phyloP scores from a whole-genome alignment of 345 rosid species.

The Trapa bicornis region DNA sequence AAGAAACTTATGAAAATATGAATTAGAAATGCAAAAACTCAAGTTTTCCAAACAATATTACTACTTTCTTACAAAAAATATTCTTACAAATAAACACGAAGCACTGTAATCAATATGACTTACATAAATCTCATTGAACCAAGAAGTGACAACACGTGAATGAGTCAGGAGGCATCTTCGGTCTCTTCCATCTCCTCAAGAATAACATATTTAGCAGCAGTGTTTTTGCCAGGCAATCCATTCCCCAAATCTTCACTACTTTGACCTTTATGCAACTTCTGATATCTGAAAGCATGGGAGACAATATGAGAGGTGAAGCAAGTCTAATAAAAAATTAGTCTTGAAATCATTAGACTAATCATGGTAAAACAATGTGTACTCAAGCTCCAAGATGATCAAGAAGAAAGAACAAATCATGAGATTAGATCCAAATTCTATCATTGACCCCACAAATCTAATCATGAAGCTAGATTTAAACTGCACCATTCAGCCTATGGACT shows the following conservation, averaged over 20 bases:
- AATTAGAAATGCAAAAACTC: not conserved
- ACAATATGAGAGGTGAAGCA: not conserved
- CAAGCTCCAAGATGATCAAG: not conserved
- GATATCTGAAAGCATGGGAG: slow-evolving; percentile 35
- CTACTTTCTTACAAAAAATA: not conserved
- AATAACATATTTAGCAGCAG: slow-evolving; percentile 64
- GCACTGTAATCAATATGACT: not conserved
- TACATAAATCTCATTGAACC: not conserved
- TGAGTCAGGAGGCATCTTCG: slow-evolving; percentile 31
- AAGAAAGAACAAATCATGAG: not conserved
- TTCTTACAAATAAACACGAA: not conserved
- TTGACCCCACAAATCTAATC: not conserved
- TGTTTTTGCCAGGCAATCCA: slow-evolving; percentile 15
- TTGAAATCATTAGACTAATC: not conserved
- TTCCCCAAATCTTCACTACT: slow-evolving; percentile 19
- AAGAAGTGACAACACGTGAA: not conserved
- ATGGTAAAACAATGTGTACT: not conserved
- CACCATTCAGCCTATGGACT: not conserved
- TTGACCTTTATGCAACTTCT: slow-evolving; percentile 46
- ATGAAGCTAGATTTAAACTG: no score
- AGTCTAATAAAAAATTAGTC: not conserved
- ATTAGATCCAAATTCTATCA: not conserved
- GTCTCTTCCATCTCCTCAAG: slow-evolving; percentile 77
- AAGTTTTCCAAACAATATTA: not conserved
- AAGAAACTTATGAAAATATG: not conserved